Evolutionary conservation across 129 eudicot species (phyloP).

Genomic region (Arctium minus): DNA sequence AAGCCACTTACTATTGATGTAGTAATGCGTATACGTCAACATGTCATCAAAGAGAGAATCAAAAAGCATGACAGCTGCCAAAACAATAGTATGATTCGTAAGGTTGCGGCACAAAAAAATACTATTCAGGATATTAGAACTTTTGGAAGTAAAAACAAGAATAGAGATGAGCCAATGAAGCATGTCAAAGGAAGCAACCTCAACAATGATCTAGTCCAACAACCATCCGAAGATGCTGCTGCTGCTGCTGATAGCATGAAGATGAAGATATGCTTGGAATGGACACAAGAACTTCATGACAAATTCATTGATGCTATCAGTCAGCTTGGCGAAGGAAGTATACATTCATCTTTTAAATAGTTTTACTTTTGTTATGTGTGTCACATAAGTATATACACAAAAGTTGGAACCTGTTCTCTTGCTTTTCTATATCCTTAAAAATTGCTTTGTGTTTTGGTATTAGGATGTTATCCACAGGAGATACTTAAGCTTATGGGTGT

Average conservation of each 20-base stretch:
- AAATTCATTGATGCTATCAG: constrained; percentile 34
- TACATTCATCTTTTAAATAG: neutral
- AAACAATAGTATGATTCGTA: neutral
- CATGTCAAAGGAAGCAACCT: neutral
- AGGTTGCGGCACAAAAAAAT: neutral
- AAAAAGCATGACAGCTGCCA: neutral
- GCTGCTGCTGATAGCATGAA: neutral
- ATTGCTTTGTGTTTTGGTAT: neutral
- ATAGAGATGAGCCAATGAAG: neutral
- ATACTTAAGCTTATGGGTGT: constrained; percentile 37
- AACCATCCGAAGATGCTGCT: neutral
- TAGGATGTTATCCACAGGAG: constrained; percentile 39
- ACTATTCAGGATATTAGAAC: neutral
- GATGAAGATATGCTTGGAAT: constrained; percentile 26
- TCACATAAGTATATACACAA: neutral
- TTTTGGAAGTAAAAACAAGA: neutral
- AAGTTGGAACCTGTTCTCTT: neutral
- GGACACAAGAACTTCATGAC: constrained; percentile 48
- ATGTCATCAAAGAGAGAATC: constrained; percentile 28
- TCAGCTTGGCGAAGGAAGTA: constrained; percentile 52
- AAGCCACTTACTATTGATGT: constrained; percentile 23
- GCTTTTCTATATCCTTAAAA: neutral
- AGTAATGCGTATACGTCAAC: constrained; percentile 30
- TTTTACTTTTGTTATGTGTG: no score
- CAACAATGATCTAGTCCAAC: neutral